phyloP scores from a whole-genome alignment of 2,329 filamentous ascomycete genomes.

The Lecanosticta acicola region DNA sequence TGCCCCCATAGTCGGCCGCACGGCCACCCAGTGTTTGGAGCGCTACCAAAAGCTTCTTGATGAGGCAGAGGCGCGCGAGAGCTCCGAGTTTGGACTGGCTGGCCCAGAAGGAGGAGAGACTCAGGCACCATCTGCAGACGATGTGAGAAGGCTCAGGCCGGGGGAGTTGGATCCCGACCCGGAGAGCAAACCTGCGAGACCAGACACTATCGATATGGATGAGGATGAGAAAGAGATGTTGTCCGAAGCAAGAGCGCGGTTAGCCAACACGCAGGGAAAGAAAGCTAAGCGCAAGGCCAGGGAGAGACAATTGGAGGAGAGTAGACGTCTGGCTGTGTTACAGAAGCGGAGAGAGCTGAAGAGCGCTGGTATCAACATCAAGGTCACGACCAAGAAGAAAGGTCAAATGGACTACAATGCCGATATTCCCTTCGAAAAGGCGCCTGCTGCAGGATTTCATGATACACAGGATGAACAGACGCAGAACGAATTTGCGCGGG shows the following conservation, averaged over 20 bases:
- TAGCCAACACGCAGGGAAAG: slow-evolving; percentile 97
- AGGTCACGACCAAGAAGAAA: slow-evolving; percentile 82
- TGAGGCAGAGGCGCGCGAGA: slow-evolving; percentile 86
- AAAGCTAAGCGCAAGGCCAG: slow-evolving; percentile 97
- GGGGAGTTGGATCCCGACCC: slow-evolving; percentile 97
- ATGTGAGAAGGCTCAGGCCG: slow-evolving; percentile 74
- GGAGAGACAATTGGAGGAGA: slow-evolving; percentile 92
- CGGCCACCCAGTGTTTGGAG: slow-evolving; percentile 93
- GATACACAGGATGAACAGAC: slow-evolving; percentile 79
- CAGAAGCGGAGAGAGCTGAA: slow-evolving; percentile 97
- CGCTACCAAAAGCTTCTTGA: slow-evolving; percentile 95
- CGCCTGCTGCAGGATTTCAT: slow-evolving; percentile 81
- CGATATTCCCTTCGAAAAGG: slow-evolving; percentile 96
- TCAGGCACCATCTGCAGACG: slow-evolving; percentile 81
- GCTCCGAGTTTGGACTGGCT: slow-evolving; percentile 66
- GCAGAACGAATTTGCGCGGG: slow-evolving; percentile 76
- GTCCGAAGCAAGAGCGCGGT: slow-evolving; percentile 88
- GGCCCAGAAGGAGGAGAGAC: slow-evolving; percentile 84
- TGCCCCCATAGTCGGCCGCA: slow-evolving; percentile 90
- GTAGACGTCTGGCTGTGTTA: slow-evolving; percentile 76
- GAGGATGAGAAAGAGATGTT: slow-evolving; percentile 99
- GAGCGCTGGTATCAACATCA: slow-evolving; percentile 97
- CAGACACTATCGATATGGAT: slow-evolving; percentile 95
- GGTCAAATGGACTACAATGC: slow-evolving; percentile 99
- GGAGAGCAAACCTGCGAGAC: slow-evolving; percentile 89